phyloP scores from a whole-genome alignment of 352 stramenopile species.

The Pythium plurisporium region DNA sequence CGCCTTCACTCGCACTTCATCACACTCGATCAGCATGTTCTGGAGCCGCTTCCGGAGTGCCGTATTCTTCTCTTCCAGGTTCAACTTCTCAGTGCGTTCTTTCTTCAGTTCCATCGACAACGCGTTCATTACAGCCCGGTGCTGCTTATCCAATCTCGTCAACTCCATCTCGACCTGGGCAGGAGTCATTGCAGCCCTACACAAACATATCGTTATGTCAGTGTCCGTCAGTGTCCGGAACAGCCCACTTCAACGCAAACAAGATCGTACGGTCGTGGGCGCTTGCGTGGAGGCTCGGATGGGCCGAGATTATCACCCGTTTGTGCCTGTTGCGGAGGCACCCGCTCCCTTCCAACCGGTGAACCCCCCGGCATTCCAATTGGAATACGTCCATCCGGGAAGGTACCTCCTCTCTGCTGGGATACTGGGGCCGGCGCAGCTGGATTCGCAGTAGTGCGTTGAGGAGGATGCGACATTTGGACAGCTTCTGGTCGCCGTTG shows the following conservation, averaged over 20 bases:
- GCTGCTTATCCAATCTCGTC: conserved; percentile 29
- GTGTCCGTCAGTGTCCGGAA: too few species aligned
- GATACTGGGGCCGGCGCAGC: neutral
- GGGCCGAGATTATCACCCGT: neutral
- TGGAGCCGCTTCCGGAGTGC: conserved; percentile 63
- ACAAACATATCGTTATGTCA: too few species aligned
- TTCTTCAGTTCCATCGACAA: conserved; percentile 58
- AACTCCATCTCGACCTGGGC: conserved; percentile 17
- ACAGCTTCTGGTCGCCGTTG: neutral
- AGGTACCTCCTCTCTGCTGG: neutral
- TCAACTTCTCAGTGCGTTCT: conserved; percentile 40
- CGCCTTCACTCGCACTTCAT: conserved; percentile 58
- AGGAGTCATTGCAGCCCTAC: conserved; percentile 3
- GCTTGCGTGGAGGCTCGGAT: conserved; percentile 33
- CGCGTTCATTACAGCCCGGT: conserved; percentile 40
- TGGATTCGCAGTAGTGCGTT: too few species aligned
- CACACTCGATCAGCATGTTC: conserved; percentile 74
- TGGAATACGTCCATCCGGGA: neutral
- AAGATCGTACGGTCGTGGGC: conserved; percentile 34
- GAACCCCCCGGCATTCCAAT: neutral
- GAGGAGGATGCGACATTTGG: neutral
- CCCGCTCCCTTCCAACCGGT: neutral
- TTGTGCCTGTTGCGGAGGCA: neutral
- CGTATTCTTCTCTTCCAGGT: conserved; percentile 64
- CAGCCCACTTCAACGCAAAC: neutral